Conservation (phyloP, 352 stramenopile species). For the Globisporangium canariense region DNA sequence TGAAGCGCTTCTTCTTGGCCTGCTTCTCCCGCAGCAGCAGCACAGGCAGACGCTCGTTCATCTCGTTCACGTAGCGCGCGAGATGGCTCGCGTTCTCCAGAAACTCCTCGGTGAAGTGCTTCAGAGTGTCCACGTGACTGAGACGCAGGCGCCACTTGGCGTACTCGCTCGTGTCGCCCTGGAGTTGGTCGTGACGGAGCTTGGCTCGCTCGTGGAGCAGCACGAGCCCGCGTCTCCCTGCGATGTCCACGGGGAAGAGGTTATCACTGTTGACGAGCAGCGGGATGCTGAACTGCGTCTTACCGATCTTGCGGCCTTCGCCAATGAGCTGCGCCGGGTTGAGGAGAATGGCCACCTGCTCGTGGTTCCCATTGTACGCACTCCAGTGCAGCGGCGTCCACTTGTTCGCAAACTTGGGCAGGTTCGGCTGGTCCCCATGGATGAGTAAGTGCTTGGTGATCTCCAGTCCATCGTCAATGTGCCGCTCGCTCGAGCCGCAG, state of each 20-base stretch:
- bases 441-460: constrained; percentile 58
- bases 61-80: constrained; percentile 50
- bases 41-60: constrained; percentile 50
- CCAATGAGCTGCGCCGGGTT: constrained; percentile 26
- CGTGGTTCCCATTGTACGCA: constrained; percentile 75
- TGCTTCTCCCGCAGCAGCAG: constrained; percentile 20
- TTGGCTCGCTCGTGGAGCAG: constrained; percentile 37
- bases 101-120: constrained; percentile 54
- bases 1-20: constrained; percentile 22
- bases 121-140: constrained; percentile 50
- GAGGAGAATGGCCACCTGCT: constrained; percentile 52
- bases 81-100: constrained; percentile 35
- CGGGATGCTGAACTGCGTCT: constrained; percentile 54
- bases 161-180: constrained; percentile 26
- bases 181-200: constrained; percentile 15
- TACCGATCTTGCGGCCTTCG: constrained; percentile 15
- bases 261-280: constrained; percentile 51
- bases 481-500: constrained; percentile 49
- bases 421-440: constrained; percentile 67
- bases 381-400: constrained; percentile 77
- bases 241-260: constrained; percentile 63
- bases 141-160: constrained; percentile 54
- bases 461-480: constrained; percentile 62
- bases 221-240: constrained; percentile 48
- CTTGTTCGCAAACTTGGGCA: constrained; percentile 60